Evolutionary conservation across 306 rosid species (phyloP).

Genomic region (Cicer cuneatum): DNA sequence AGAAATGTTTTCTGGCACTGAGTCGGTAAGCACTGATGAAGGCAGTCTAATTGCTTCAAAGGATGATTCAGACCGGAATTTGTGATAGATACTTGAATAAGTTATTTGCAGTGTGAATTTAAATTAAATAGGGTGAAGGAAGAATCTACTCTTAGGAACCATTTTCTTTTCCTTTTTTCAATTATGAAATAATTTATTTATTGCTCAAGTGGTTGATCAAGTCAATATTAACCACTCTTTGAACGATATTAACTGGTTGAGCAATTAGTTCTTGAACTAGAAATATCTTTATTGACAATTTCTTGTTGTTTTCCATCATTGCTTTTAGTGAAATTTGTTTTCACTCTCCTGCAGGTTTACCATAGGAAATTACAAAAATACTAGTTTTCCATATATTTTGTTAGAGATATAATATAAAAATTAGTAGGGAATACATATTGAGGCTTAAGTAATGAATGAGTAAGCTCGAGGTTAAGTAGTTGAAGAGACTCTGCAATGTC

Average conservation of each 20-base stretch:
- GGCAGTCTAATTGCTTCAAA: slow-evolving; percentile 69
- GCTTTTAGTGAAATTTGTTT: slow-evolving; percentile 7
- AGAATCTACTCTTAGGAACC: slow-evolving; percentile 33
- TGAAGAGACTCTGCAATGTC: background rate
- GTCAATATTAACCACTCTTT: slow-evolving; percentile 34
- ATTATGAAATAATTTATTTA: slow-evolving; percentile 19
- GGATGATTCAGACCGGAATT: slow-evolving; percentile 77
- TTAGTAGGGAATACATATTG: background rate
- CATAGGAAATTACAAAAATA: slow-evolving; percentile 6
- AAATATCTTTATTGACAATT: background rate
- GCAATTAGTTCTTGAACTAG: slow-evolving; percentile 25
- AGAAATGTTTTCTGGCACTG: slow-evolving; percentile 55
- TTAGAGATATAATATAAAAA: background rate
- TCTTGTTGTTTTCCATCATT: background rate
- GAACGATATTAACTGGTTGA: slow-evolving; percentile 35
- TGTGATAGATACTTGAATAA: slow-evolving; percentile 65
- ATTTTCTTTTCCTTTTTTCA: slow-evolving; percentile 16
- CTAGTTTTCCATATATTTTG: background rate
- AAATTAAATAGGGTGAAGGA: slow-evolving; percentile 30
- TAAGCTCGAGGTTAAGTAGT: background rate
- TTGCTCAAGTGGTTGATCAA: slow-evolving; percentile 37
- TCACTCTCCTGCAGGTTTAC: background rate
- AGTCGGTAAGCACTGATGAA: slow-evolving; percentile 75
- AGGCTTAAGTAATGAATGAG: background rate
- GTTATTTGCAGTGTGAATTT: slow-evolving; percentile 55